These are phyloP conservation scores for Trypanosomatidae sp. DNA, from an alignment of 208 protist genomes.

Conservation along the genomic window DNA sequence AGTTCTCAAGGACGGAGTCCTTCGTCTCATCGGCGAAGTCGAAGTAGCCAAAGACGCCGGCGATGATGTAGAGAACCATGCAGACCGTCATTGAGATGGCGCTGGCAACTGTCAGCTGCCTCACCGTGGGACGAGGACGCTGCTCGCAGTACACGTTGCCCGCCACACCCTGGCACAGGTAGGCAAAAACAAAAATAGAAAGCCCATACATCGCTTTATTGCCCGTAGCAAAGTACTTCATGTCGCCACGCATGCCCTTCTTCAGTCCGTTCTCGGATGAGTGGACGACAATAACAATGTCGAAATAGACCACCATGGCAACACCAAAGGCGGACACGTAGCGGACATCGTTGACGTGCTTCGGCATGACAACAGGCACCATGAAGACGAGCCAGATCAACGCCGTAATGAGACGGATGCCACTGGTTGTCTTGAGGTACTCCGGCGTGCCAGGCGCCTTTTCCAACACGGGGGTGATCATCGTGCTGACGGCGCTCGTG, in stretches of 20 bases:
- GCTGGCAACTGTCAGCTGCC: slow-evolving; percentile 51
- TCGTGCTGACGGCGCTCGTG: slow-evolving; percentile 60
- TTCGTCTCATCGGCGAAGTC: slow-evolving; percentile 56
- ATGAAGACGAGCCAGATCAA: slow-evolving; percentile 66
- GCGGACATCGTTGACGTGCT: slow-evolving; percentile 77
- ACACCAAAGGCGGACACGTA: slow-evolving; percentile 75
- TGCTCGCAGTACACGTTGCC: slow-evolving; percentile 61
- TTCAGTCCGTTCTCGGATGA: slow-evolving; percentile 38
- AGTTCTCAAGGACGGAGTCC: slow-evolving; percentile 60
- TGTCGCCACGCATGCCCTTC: slow-evolving; percentile 34
- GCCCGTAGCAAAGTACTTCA: slow-evolving; percentile 42
- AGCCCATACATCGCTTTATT: slow-evolving; percentile 57
- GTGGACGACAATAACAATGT: slow-evolving; percentile 64
- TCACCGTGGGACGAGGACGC: slow-evolving; percentile 29
- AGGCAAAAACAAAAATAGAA: slow-evolving; percentile 78
- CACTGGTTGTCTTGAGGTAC: slow-evolving; percentile 35
- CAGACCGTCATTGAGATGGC: too few relatives aligned
- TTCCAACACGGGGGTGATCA: slow-evolving; percentile 54
- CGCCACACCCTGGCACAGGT: slow-evolving; percentile 60
- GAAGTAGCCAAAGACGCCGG: slow-evolving; percentile 81
- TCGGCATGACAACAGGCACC: slow-evolving; percentile 66
- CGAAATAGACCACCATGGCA: slow-evolving; percentile 76
- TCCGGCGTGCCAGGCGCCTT: slow-evolving; percentile 30
- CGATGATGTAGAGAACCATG: too few relatives aligned
- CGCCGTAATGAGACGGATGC: slow-evolving; percentile 41